phyloP scores from a whole-genome alignment of 768 basidiomycete species.

The Trametes sanguinea region DNA sequence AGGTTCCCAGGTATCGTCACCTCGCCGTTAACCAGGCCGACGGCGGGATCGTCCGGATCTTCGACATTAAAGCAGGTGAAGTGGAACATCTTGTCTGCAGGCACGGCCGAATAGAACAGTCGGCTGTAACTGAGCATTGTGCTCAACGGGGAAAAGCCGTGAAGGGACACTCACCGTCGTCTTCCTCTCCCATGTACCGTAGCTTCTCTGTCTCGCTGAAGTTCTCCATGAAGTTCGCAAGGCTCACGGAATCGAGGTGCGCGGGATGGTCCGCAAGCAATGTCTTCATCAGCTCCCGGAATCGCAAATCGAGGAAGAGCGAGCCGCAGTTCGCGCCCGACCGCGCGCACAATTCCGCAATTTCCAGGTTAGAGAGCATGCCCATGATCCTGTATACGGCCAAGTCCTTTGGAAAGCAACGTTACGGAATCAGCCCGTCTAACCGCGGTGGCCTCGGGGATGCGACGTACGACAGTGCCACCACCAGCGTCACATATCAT shows the following conservation, averaged over 20 bases:
- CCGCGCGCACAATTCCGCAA: slow-evolving; percentile 87
- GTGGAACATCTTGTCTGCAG: slow-evolving; percentile 77
- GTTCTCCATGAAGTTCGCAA: slow-evolving; percentile 87
- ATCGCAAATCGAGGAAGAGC: slow-evolving; percentile 84
- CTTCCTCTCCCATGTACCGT: slow-evolving; percentile 66
- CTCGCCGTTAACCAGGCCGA: slow-evolving; percentile 82
- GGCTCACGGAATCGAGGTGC: slow-evolving; percentile 77
- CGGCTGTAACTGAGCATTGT: not conserved
- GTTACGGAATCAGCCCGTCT: not conserved
- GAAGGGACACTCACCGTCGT: slow-evolving; percentile 60
- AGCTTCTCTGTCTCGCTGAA: slow-evolving; percentile 90
- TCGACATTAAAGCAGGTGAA: slow-evolving; percentile 91
- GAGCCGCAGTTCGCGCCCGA: slow-evolving; percentile 88
- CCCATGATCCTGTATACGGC: slow-evolving; percentile 70
- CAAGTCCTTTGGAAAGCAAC: slow-evolving; percentile 37
- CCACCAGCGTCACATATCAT: slow-evolving; percentile 90
- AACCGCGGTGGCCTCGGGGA: not conserved
- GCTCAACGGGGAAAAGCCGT: not conserved
- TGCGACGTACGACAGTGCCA: slow-evolving; percentile 61
- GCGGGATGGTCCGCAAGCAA: slow-evolving; percentile 82
- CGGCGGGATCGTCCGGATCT: slow-evolving; percentile 76
- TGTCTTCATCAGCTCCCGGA: slow-evolving; percentile 77
- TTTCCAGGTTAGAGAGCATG: slow-evolving; percentile 78
- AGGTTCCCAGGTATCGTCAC: slow-evolving; percentile 80
- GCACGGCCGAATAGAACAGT: not conserved